Conservation (phyloP, 257 asterid genomes). For the Osmanthus fragrans region DNA sequence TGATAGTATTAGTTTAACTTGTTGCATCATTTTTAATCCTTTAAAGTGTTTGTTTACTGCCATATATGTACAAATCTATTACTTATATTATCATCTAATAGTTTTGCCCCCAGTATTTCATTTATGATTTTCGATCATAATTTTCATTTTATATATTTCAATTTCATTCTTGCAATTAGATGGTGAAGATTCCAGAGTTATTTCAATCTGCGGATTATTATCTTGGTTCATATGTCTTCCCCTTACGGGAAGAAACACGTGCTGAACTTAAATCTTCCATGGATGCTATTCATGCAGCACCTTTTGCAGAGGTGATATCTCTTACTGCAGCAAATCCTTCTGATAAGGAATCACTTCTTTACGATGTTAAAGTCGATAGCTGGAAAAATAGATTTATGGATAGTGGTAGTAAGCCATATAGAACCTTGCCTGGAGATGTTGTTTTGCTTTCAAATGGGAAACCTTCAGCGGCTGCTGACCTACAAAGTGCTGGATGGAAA, state of each 20-base stretch:
- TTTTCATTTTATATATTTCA: not conserved
- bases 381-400: conserved; percentile 43
- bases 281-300: conserved; percentile 42
- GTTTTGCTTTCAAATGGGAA: conserved; percentile 37
- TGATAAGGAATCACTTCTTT: not conserved
- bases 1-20: too few species aligned
- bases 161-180: conserved; percentile 30
- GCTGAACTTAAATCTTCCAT: conserved; percentile 46
- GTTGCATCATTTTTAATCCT: not conserved
- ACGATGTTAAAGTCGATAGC: conserved; percentile 23
- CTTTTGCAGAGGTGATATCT: conserved; percentile 45
- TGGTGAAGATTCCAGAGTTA: conserved; percentile 44
- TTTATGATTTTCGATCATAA: not conserved
- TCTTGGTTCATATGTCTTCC: conserved; percentile 40
- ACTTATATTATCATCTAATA: not conserved
- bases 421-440: conserved; percentile 52
- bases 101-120: too few species aligned
- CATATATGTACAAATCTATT: too few species aligned
- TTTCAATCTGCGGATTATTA: conserved; percentile 43
- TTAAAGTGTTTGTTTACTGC: too few species aligned
- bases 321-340: not conserved
- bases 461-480: conserved; percentile 41
- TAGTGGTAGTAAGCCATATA: conserved; percentile 44
- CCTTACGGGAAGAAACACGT: conserved; percentile 65
- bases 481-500: conserved; percentile 28